Percentiles rank a stretch among this genome's conserved stretches.
These are phyloP conservation scores for Stropharia rugosoannulata DNA, from an alignment of 768 basidiomycete genomes.

Conservation along the genomic window DNA sequence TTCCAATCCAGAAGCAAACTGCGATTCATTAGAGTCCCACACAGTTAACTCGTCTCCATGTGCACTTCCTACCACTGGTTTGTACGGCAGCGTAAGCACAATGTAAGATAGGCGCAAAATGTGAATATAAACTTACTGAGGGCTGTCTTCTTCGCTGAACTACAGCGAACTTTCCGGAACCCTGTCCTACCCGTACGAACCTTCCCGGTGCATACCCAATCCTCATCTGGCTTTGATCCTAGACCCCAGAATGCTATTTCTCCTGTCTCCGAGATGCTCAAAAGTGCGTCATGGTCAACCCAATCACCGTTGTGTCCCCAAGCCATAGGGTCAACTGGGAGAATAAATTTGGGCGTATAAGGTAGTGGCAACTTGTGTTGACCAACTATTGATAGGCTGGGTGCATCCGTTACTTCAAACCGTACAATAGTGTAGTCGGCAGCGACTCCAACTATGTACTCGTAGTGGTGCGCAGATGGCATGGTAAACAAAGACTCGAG, in stretches of 20 bases:
- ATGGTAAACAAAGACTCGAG: conserved; percentile 66
- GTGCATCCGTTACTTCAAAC: conserved; percentile 41
- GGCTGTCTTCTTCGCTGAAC: conserved; percentile 89
- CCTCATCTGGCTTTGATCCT: conserved; percentile 30
- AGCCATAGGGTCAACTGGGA: conserved; percentile 88
- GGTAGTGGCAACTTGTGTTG: conserved; percentile 53
- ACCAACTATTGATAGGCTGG: conserved; percentile 45
- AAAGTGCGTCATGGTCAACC: conserved; percentile 66
- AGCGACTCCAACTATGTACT: conserved; percentile 68
- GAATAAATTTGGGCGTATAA: conserved; percentile 49
- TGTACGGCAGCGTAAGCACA: conserved; percentile 3
- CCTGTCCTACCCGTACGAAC: conserved; percentile 70
- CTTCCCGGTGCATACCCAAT: conserved; percentile 70
- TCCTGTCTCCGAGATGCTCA: conserved; percentile 76
- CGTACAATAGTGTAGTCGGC: conserved; percentile 58
- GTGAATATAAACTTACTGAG: conserved; percentile 53
- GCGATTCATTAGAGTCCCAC: conserved; percentile 94
- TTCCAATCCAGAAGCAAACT: conserved; percentile 90
- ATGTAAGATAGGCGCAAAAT: neutral
- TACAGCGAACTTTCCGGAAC: conserved; percentile 77
- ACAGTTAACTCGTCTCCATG: conserved; percentile 84
- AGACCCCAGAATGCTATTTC: conserved; percentile 88
- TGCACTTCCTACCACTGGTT: conserved; percentile 54
- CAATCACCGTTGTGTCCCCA: conserved; percentile 56
- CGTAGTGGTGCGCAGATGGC: conserved; percentile 49